Evolutionary conservation across 2,329 filamentous ascomycete genomes (phyloP), one percentile per base, ranked within the genome.

Genomic region (Neoscytalidium dimidiatum): DNA sequence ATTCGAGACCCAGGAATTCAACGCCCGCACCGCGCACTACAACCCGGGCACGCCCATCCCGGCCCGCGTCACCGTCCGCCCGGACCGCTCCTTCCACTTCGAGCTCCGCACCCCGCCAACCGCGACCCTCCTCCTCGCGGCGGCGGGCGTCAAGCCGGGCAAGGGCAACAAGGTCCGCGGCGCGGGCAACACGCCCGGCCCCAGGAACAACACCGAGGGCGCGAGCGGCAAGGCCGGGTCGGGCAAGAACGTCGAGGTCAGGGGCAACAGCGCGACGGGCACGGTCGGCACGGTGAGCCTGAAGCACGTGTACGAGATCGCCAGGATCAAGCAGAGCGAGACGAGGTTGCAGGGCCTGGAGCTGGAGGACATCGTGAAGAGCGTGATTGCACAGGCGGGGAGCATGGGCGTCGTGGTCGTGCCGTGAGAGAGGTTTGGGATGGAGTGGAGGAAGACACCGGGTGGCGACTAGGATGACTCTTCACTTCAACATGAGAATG

Each of bases 301-400:
- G 73, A 99, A 99, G 84, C 95, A 99, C 80, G 83, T 99, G 23
- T 98, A 93, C 80, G 94, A 98, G 82, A 98, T 99, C 79, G 95
- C 95, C 69, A 94, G 92, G 84, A 96, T 99, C 74, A 99, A 99
- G 85, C 90, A 79, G 63, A 69, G 70, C 2, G 82, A 84, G 78
- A 73, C 71, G 44, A 72, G 82, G 64, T 68, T 84, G 69, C 75
- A 71, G 75, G 89, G 90, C 0, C 91, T 94, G 89, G 93, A 89
- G 69, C 85, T 96, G 35, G 92, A 97, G 79, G 93, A 91, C 0
- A 77, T 98, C 73, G 83, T 88, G 28, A 86, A 91, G 69, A 94
- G 93, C 23, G 92, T 94, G 29, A 71, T 82, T 49, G 86, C 79
- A 64, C 82, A 84, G 75, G 82, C 82, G 62, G 81, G 75, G 62